phyloP scores from a whole-genome alignment of 805 yeast genomes.

The Candida hungchunana region DNA sequence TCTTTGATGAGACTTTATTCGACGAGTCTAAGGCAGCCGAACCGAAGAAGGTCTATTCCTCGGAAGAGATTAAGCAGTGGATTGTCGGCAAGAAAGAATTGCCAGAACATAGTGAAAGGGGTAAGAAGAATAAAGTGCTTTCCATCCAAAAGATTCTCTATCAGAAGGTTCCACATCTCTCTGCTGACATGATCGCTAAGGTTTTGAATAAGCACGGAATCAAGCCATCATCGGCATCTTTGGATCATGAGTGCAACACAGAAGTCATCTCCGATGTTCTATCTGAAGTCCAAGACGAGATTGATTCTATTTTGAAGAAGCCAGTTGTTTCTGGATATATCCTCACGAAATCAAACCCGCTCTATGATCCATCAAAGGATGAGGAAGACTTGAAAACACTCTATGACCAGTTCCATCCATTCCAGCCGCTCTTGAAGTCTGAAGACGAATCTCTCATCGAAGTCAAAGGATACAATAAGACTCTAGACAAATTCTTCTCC shows the following conservation, averaged over 20 bases:
- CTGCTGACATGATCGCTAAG: conserved; percentile 73
- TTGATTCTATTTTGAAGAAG: conserved; percentile 33
- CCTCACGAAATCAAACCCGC: conserved; percentile 54
- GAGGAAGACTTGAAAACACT: conserved; percentile 42
- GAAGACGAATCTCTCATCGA: conserved; percentile 36
- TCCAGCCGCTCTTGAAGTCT: conserved; percentile 43
- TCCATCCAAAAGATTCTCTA: conserved; percentile 71
- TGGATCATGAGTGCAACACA: conserved; percentile 27
- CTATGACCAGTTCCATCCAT: conserved; percentile 70
- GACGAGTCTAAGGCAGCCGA: conserved; percentile 18
- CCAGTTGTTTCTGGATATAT: conserved; percentile 54
- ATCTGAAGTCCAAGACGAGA: conserved; percentile 41
- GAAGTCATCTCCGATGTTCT: conserved; percentile 39
- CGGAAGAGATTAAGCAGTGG: conserved; percentile 26
- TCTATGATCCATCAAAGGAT: conserved; percentile 38
- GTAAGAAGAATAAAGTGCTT: conserved; percentile 41
- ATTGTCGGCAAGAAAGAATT: conserved; percentile 15
- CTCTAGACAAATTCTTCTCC: conserved; percentile 82
- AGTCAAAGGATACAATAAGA: conserved; percentile 66
- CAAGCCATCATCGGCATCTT: conserved; percentile 38
- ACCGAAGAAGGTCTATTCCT: conserved; percentile 2
- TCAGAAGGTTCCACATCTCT: conserved; percentile 64
- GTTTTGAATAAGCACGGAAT: conserved; percentile 44
- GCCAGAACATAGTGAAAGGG: conserved; percentile 14
- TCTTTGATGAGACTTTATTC: conserved; percentile 55